These are phyloP conservation scores for Mortierella sp. DNA, from an alignment of 371 early-diverging fungal species.

Conservation along the genomic window DNA sequence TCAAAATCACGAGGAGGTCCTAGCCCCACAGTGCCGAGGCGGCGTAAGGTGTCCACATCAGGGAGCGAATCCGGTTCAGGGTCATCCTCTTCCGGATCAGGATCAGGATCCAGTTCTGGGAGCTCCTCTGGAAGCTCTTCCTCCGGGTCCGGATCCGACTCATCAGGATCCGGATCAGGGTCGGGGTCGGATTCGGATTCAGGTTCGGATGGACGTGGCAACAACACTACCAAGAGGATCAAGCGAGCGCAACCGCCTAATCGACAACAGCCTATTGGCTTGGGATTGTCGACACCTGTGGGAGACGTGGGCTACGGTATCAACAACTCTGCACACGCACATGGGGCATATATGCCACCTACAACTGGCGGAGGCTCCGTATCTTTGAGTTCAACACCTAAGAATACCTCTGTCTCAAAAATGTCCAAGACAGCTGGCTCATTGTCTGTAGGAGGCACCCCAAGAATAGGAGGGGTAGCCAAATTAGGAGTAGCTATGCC, in stretches of 20 bases:
- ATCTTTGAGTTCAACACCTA: constrained; percentile 23
- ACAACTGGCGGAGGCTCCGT: neutral
- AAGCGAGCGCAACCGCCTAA: constrained; percentile 12
- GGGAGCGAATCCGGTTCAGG: constrained; percentile 47
- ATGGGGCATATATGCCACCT: neutral
- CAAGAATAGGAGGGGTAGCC: constrained; percentile 11
- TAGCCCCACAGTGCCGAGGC: constrained; percentile 1
- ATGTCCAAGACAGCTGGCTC: constrained; percentile 20
- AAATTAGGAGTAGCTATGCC: constrained; percentile 24
- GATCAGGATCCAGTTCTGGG: constrained; percentile 50
- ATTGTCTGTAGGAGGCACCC: constrained; percentile 38
- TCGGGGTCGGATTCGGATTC: constrained; percentile 39
- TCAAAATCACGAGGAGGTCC: neutral
- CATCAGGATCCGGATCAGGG: constrained; percentile 39
- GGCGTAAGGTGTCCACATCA: constrained; percentile 36
- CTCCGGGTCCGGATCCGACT: constrained; percentile 49
- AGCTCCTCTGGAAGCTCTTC: constrained; percentile 50
- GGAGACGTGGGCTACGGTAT: constrained; percentile 18
- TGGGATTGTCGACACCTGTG: constrained; percentile 37
- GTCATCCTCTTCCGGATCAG: constrained; percentile 37
- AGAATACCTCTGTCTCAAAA: constrained; percentile 7
- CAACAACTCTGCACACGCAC: neutral
- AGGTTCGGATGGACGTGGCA: neutral
- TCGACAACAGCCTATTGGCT: constrained; percentile 17
- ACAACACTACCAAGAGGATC: neutral